Conservation (phyloP, 805 yeast genomes). For the Wickerhamiella sorbophila region DNA sequence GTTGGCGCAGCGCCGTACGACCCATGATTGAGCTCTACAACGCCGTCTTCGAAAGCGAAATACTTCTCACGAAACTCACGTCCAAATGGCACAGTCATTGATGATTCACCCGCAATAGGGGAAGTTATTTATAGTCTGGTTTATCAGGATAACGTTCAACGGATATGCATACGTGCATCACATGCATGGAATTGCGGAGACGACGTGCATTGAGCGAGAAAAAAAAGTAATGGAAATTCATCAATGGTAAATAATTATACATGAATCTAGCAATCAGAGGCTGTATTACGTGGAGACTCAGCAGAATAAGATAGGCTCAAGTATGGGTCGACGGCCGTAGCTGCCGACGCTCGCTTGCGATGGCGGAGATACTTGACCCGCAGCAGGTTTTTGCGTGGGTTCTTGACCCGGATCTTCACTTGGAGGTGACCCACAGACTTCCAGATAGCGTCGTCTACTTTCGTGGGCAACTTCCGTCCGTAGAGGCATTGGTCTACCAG, state of each 20-base stretch:
- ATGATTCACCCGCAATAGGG: too few species aligned
- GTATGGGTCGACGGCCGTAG: not conserved
- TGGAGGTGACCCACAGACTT: slow-evolving; percentile 43
- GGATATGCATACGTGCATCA: too few species aligned
- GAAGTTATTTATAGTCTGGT: too few species aligned
- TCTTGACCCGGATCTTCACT: slow-evolving; percentile 24
- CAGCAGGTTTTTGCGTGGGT: slow-evolving; percentile 4
- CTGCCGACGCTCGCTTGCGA: not conserved
- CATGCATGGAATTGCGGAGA: too few species aligned
- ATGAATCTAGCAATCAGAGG: not conserved
- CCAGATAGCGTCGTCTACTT: slow-evolving; percentile 62
- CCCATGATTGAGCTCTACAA: slow-evolving; percentile 46
- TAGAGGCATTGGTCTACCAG: slow-evolving; percentile 88
- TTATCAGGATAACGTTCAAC: too few species aligned
- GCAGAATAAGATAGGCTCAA: not conserved
- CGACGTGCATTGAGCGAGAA: too few species aligned
- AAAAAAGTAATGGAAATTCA: too few species aligned
- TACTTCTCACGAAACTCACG: slow-evolving; percentile 33
- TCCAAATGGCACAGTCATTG: slow-evolving; percentile 30
- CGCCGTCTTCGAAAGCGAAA: slow-evolving; percentile 32
- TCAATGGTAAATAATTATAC: too few species aligned
- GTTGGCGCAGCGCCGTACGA: slow-evolving; percentile 46
- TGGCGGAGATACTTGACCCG: slow-evolving; percentile 1
- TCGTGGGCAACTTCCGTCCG: slow-evolving; percentile 75
- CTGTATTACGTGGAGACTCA: not conserved